Evolutionary conservation across 768 basidiomycete species (phyloP), one percentile per base, ranked within the genome.

Genomic region (Cystobasidium ongulense): DNA sequence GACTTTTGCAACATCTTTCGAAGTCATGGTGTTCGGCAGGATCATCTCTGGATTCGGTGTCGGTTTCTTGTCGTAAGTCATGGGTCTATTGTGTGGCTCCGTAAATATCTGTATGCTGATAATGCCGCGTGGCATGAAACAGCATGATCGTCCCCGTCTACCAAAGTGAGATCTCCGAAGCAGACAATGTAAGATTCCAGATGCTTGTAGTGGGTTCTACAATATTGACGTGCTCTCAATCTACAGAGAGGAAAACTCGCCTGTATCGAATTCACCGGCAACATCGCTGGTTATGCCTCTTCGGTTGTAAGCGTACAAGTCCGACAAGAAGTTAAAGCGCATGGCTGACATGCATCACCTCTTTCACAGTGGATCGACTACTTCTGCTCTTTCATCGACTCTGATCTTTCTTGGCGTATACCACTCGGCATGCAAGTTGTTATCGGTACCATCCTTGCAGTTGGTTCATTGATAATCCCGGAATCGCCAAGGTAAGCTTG

Each of bases 71-170:
- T 91, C 89, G 90, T 92, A 79, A 78, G 89, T 85, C 21, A 23
- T 21, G 2, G 18, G 21, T 35, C 41, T 10, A n/a, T 53, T 41
- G 13, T 36, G 41, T 1, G 38, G 67, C 23, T 76, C 75, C 65
- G 43, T 50, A 5, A 53, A 29, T 54, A 43, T 17, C 11, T 67
- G 17, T 29, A n/a, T 33, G 23, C 15, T 67, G 43, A n/a, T 46
- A 13, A n/a, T 46, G 13, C 43, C n/a, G 43, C 13, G 43, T n/a
- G 43, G 43, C 17, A 59, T 27, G 25, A 2, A n/a, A n/a, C 77
- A 92, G 91, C 52, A 93, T 91, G n/a, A 92, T 93, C 74, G 91
- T 93, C 33, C 92, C 91, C 17, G 92, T 93, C 73, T 94, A 92
- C 81, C 91, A 96, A 83, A 92, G 90, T 77, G 94, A 97, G 83